Evolutionary conservation across 1,139 yeast species (phyloP).

Genomic region (Zhuliangozyma blackwelliae): DNA sequence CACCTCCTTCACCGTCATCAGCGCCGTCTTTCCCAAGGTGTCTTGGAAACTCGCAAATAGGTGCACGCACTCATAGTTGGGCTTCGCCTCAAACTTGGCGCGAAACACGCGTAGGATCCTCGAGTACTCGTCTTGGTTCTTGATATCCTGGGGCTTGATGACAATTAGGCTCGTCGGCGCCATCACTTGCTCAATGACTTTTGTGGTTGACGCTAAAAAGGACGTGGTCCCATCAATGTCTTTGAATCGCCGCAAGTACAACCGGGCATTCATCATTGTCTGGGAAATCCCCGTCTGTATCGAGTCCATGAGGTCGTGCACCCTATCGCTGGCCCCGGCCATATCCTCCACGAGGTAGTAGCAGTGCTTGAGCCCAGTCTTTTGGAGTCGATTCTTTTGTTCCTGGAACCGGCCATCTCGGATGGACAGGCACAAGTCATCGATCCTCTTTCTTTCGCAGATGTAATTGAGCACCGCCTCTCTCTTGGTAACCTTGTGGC

Average conservation of each 20-base stretch:
- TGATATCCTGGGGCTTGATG: constrained; percentile 46
- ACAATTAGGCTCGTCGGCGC: constrained; percentile 36
- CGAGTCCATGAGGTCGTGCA: constrained; percentile 52
- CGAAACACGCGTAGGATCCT: constrained; percentile 38
- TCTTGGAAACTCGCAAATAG: constrained; percentile 62
- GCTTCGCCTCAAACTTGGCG: constrained; percentile 30
- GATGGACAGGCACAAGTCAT: constrained; percentile 79
- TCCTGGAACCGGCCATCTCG: constrained; percentile 84
- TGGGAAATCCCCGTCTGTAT: constrained; percentile 75
- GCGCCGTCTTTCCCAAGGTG: constrained; percentile 64
- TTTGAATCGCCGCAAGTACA: constrained; percentile 64
- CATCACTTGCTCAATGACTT: constrained; percentile 38
- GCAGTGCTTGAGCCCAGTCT: constrained; percentile 63
- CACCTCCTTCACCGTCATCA: constrained; percentile 72
- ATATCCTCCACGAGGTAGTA: constrained; percentile 82
- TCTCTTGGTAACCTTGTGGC: constrained; percentile 49
- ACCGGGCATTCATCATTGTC: constrained; percentile 62
- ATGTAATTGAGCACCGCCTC: constrained; percentile 75
- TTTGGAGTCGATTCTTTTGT: constrained; percentile 72
- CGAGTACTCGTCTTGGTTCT: constrained; percentile 50
- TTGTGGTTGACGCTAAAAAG: constrained; percentile 57
- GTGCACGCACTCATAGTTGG: constrained; percentile 53
- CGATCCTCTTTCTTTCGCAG: constrained; percentile 83
- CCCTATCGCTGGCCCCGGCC: constrained; percentile 25
- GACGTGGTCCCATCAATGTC: constrained; percentile 73